A percentile compares a stretch with the other conserved stretches of the same genome.
Conservation (phyloP, 208 protist species). For the Leishmania turanica region DNA sequence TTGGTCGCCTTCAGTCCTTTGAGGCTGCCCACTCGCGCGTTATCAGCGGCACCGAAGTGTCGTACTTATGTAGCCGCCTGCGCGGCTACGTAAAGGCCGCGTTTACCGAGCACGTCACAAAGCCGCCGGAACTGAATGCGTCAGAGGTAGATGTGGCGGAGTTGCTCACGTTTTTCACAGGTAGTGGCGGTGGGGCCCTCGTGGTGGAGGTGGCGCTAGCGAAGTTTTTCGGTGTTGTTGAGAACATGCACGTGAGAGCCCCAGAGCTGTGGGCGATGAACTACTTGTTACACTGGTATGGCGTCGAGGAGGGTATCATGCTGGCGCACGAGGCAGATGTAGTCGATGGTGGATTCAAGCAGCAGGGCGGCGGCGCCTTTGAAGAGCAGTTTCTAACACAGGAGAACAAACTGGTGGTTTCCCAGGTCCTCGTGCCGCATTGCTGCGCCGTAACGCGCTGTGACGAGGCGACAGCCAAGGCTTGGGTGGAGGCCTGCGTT, state of each 20-base stretch:
- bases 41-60: too few species aligned
- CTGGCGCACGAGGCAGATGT: conserved; percentile 26
- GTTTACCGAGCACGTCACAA: too few species aligned
- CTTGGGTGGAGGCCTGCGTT: conserved; percentile 22
- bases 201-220: conserved; percentile 2
- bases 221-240: neutral
- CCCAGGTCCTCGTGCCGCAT: conserved; percentile 24
- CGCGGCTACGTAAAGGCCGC: too few species aligned
- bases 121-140: too few species aligned
- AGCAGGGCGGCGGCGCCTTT: conserved; percentile 12
- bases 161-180: too few species aligned
- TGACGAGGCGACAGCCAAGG: conserved; percentile 2
- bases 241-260: neutral
- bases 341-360: conserved; percentile 18
- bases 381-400: conserved; percentile 7
- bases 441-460: conserved; percentile 17
- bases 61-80: too few species aligned
- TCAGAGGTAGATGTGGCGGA: too few species aligned
- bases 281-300: conserved; percentile 17
- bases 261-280: conserved; percentile 21
- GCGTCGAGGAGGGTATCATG: conserved; percentile 6
- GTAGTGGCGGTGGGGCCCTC: neutral
- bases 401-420: neutral
- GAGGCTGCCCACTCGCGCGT: too few species aligned
- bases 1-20: too few species aligned